Percentiles rank a stretch among this genome's conserved stretches.
phyloP scores from a whole-genome alignment of 768 basidiomycete species.

The Boletus vinaceobasis region DNA sequence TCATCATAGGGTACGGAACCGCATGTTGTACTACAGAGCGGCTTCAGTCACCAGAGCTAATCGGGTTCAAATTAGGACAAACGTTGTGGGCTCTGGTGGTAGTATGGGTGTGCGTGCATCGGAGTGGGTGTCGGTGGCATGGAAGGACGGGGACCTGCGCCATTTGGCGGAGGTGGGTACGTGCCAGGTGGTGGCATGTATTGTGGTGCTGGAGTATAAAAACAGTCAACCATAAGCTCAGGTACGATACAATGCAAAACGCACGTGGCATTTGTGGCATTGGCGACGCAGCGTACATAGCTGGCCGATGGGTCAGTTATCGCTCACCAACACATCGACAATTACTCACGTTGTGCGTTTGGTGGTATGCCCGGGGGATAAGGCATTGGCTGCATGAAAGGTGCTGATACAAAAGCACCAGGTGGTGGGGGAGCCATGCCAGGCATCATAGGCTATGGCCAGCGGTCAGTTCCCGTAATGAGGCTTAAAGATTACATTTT shows the following conservation, averaged over 20 bases:
- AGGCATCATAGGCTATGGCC: slow-evolving; percentile 71
- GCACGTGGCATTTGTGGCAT: slow-evolving; percentile 89
- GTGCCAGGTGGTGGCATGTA: slow-evolving; percentile 81
- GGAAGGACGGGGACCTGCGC: slow-evolving; percentile 74
- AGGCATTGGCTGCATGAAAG: slow-evolving; percentile 82
- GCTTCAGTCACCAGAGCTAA: slow-evolving; percentile 27
- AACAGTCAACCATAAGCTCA: slow-evolving; percentile 2
- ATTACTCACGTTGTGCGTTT: slow-evolving; percentile 50
- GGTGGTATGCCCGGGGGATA: slow-evolving; percentile 80
- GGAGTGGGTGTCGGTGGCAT: slow-evolving; percentile 93
- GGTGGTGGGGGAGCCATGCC: slow-evolving; percentile 81
- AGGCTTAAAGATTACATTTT: not conserved
- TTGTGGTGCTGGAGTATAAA: slow-evolving; percentile 48
- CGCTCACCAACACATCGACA: not conserved
- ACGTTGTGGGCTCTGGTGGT: slow-evolving; percentile 89
- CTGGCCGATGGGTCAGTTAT: slow-evolving; percentile 33
- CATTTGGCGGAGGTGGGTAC: slow-evolving; percentile 76
- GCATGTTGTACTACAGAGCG: slow-evolving; percentile 72
- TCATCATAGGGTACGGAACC: slow-evolving; percentile 89
- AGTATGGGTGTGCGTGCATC: slow-evolving; percentile 81
- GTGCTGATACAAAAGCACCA: slow-evolving; percentile 73
- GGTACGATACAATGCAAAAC: slow-evolving; percentile 28
- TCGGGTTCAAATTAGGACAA: slow-evolving; percentile 27
- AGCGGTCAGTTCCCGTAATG: slow-evolving; percentile 2
- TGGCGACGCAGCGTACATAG: slow-evolving; percentile 77